Evolutionary conservation across 1,284 basidiomycete species (phyloP), one percentile per base, ranked within the genome.

Genomic region (Ustilago esculenta): DNA sequence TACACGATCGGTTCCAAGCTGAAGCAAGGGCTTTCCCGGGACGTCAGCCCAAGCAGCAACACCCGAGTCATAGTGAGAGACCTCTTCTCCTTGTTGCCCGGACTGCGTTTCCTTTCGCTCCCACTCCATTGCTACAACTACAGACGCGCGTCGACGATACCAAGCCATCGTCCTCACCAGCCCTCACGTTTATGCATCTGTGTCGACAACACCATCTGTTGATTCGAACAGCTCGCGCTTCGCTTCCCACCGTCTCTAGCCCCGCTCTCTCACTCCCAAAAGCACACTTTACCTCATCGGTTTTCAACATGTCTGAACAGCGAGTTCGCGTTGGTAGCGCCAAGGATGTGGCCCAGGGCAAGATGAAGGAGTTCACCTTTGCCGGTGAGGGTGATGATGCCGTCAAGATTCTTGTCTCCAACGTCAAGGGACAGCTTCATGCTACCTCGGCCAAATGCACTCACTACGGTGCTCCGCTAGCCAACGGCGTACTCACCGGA

Each of bases 391-490:
- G 91, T 42, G 91, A 92, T 82, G 88, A 71, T 25, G 73, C 69
- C 14, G 60, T 80, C 44, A 73, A 80, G 52, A 73, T 78, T 27
- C 85, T 95, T 11, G 82, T 95, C 14, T 90, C 90, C 57, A 89
- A 90, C 55, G 83, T 94, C 23, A 89, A 89, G 21, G 88, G 90
- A 75, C 87, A 72, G 41, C 67, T 76, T 29, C 82, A 84, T 77
- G 92, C 92, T 4, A 94, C 91, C 0, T 90, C 89, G 65, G 90
- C 90, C 14, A 90, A 88, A 83, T 95, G 92, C 84, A 94, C 92
- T 3, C 92, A 94, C 82, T 92, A 92, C 77, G 91, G 91, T 12
- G 90, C 91, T 11, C 70, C 89, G 9, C 85, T 94, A n/a, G 87
- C 84, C 7, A 92, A 93, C 82, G 93, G 92, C 60, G 88, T 92